Evolutionary conservation across 1,139 yeast species (phyloP).

Genomic region (Geotrichum siamense): DNA sequence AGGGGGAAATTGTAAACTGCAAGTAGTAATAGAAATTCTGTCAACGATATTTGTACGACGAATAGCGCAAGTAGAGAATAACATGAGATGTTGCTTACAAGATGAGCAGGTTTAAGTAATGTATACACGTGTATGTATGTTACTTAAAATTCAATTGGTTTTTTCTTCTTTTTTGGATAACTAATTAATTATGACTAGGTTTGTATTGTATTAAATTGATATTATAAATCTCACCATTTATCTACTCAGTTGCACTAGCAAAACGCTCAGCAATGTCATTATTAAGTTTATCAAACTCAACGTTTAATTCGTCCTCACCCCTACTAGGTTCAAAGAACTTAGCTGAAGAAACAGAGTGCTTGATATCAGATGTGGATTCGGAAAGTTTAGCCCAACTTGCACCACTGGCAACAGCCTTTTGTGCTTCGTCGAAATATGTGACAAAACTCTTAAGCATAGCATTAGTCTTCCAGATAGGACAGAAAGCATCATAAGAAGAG

Average conservation of each 20-base stretch:
- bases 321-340: slow-evolving; percentile 93
- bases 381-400: slow-evolving; percentile 89
- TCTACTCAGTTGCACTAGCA: slow-evolving; percentile 93
- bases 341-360: slow-evolving; percentile 88
- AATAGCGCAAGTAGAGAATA: too few species aligned
- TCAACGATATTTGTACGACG: too few species aligned
- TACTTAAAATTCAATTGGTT: too few species aligned
- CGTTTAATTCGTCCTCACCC: slow-evolving; percentile 72
- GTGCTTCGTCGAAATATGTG: slow-evolving; percentile 92
- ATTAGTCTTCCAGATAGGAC: slow-evolving; percentile 98
- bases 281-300: slow-evolving; percentile 70
- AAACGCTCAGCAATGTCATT: slow-evolving; percentile 78
- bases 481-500: slow-evolving; percentile 94
- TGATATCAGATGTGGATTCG: slow-evolving; percentile 82
- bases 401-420: slow-evolving; percentile 90
- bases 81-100: too few species aligned
- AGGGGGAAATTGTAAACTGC: too few species aligned
- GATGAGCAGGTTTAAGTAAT: background rate
- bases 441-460: slow-evolving; percentile 97
- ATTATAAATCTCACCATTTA: too few species aligned
- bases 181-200: too few species aligned
- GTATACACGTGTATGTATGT: background rate
- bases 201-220: too few species aligned
- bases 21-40: too few species aligned
- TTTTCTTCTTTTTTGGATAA: too few species aligned